phyloP scores from a whole-genome alignment of 2,329 filamentous ascomycete genomes.

The Fusarium vanettenii region DNA sequence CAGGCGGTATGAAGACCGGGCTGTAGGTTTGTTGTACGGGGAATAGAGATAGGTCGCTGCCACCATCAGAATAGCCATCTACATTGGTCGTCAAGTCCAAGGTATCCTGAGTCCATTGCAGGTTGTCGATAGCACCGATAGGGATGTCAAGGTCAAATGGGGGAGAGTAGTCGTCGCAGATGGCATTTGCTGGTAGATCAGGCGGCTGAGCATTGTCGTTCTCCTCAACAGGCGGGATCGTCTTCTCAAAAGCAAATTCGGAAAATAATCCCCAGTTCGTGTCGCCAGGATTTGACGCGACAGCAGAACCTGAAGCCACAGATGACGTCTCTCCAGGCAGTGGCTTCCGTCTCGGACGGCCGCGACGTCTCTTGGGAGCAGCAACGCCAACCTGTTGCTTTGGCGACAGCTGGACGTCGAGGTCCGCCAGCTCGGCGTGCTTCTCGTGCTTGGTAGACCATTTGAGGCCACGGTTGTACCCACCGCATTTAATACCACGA shows the following conservation, averaged over 20 bases:
- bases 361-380: slow-evolving; percentile 15
- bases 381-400: neutral
- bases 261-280: slow-evolving; percentile 17
- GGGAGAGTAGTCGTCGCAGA: neutral
- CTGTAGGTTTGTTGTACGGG: slow-evolving; percentile 11
- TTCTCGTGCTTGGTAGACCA: slow-evolving; percentile 41
- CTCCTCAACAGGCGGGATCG: neutral
- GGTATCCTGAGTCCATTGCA: slow-evolving; percentile 14
- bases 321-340: slow-evolving; percentile 5
- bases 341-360: slow-evolving; percentile 13
- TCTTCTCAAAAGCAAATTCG: slow-evolving; percentile 13
- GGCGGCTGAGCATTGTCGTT: neutral
- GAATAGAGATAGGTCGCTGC: slow-evolving; percentile 6
- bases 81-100: slow-evolving; percentile 9
- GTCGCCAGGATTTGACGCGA: neutral
- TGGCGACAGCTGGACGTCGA: slow-evolving; percentile 10
- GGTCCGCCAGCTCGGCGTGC: slow-evolving; percentile 13
- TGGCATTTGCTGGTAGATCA: neutral
- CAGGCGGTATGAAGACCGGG: slow-evolving; percentile 14
- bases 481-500: slow-evolving; percentile 37
- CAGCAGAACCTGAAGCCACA: neutral
- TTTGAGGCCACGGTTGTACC: slow-evolving; percentile 34
- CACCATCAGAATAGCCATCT: neutral
- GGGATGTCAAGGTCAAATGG: slow-evolving; percentile 13
- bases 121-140: neutral